Base-by-base conservation (phyloP, 169 alveolate species). In the Cryptosporidium viatorum region DNA sequence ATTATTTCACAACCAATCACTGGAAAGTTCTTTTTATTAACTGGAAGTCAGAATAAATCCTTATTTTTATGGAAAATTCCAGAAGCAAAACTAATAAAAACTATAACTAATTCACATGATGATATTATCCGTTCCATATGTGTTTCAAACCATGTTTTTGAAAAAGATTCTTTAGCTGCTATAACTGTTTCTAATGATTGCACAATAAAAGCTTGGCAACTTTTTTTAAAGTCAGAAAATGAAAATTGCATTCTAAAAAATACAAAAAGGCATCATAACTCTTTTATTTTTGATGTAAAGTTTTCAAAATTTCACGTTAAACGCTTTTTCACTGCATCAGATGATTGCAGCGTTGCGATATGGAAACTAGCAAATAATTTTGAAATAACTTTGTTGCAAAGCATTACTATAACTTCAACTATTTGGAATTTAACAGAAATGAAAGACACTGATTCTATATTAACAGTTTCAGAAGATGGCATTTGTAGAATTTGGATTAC, bases 301-400 rank as follows among this genome's bases (percentile, higher is more conserved):
- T 41, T 65, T 65, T 80, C 89, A 8, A 80, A 65, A 14, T 23
- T 37, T 33, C 69, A 80, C 4, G 2, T 12, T 41, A 37, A 45
- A 43, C 50, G 89, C n/a, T 43, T 80, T 45, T 80, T 80, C 39
- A 80, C 89, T 45, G 89, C 89, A n/a, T 80, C 89, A 21, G 89
- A 80, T 43, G 89, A 80, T 39, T 65, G 60, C 23, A 37, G 16
- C 8, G 75, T 80, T 9, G 89, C 51, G 18, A 45, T 80, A 31
- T 80, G 89, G 89, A 7, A 65, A 14, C 21, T 62, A 45, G 1
- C 41, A 8, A 51, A 59, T 18, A 59, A 18, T 23, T 62, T 62
- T 39, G 75, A 80, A 7, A 26, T 80, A 5, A 43, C 16, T 23
- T 48, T 48, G 12, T 21, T 60, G 31, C 89, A 80, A 43, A 41